Conservation (phyloP, 2,329 filamentous ascomycete species). For the Ceratocystis cubensis region DNA sequence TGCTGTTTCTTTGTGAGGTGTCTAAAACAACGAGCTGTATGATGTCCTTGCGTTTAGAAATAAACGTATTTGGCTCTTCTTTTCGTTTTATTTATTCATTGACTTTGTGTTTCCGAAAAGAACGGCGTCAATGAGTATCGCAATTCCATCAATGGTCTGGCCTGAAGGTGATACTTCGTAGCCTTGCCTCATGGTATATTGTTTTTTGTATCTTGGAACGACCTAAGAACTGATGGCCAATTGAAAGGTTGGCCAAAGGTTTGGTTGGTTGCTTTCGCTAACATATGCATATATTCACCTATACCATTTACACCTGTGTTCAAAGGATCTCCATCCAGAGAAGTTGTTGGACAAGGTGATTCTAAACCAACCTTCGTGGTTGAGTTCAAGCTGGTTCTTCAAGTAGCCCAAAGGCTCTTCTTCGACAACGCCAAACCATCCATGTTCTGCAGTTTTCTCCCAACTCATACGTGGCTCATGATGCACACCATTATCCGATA, state of each 20-base stretch:
- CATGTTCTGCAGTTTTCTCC: not conserved
- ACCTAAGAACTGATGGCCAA: not conserved
- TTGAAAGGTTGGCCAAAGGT: not conserved
- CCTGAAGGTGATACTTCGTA: slow-evolving; percentile 4
- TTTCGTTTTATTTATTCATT: not conserved
- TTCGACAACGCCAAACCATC: not conserved
- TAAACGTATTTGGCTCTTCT: not conserved
- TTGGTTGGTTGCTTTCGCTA: not conserved
- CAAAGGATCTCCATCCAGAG: not conserved
- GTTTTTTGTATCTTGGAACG: not conserved
- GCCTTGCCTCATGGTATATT: not conserved
- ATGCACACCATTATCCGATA: not conserved
- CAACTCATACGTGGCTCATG: not conserved
- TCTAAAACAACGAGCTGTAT: not conserved
- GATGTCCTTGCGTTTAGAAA: not conserved
- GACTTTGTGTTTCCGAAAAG: not conserved
- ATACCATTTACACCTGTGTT: not conserved
- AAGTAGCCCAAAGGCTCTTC: not conserved
- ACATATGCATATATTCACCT: not conserved
- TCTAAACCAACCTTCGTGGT: not conserved
- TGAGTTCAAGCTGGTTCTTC: not conserved
- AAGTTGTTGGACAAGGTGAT: not conserved
- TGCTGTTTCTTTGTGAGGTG: not conserved
- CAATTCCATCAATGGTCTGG: not conserved
- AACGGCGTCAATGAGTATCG: not conserved